A percentile compares a stretch with the other conserved stretches of the same genome.
These are phyloP conservation scores for Tetrapisispora pingtungensis DNA, from an alignment of 805 yeast genomes.

Conservation along the genomic window DNA sequence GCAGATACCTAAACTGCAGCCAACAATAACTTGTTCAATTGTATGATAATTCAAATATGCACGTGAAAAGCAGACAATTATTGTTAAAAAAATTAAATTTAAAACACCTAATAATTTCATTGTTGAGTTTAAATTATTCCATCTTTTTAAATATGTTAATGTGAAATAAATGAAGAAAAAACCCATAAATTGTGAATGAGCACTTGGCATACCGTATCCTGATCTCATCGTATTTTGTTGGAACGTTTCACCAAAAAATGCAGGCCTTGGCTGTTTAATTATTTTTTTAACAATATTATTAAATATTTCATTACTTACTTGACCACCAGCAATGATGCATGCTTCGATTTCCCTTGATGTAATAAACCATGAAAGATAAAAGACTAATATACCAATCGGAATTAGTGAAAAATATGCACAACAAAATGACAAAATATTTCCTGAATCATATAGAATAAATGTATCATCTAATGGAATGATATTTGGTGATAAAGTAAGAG, in stretches of 20 bases:
- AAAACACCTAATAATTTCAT: constrained; percentile 28
- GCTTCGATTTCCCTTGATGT: constrained; percentile 79
- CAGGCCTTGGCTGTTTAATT: constrained; percentile 68
- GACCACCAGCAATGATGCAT: constrained; percentile 75
- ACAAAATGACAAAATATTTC: constrained; percentile 46
- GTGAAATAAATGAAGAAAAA: constrained; percentile 54
- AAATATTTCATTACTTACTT: constrained; percentile 61
- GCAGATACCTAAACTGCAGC: constrained; percentile 50
- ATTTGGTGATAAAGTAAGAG: constrained; percentile 5
- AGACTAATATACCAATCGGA: constrained; percentile 70
- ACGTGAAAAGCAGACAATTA: constrained; percentile 53
- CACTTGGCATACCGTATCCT: constrained; percentile 93
- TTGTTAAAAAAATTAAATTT: constrained; percentile 22
- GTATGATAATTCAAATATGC: constrained; percentile 75
- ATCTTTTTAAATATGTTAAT: constrained; percentile 35
- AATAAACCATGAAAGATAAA: constrained; percentile 76
- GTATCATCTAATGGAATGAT: constrained; percentile 75
- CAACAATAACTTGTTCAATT: constrained; percentile 61
- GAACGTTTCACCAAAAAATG: constrained; percentile 27
- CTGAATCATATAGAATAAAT: constrained; percentile 66
- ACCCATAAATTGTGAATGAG: constrained; percentile 95
- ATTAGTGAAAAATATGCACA: constrained; percentile 67
- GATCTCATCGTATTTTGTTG: constrained; percentile 37
- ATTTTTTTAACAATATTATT: constrained; percentile 59
- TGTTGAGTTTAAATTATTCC: constrained; percentile 30